phyloP scores from a whole-genome alignment of 1,284 basidiomycete genomes.

The Earliella scabrosa region DNA sequence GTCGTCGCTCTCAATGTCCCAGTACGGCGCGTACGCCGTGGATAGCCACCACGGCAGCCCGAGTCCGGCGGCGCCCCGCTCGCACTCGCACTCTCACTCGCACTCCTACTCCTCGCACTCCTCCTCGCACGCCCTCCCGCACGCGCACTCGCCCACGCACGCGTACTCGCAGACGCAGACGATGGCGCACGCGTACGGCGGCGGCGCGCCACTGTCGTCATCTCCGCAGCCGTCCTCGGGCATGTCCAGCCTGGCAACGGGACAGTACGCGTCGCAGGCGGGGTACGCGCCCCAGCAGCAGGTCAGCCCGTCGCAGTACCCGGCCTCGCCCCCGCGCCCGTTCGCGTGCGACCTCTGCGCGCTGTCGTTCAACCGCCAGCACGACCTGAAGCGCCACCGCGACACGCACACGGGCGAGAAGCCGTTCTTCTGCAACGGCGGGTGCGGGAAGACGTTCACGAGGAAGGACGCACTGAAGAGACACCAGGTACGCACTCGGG shows the following conservation, averaged over 20 bases:
- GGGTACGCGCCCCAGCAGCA: slow-evolving; percentile 38
- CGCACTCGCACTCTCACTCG: slow-evolving; percentile 12
- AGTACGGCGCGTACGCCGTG: slow-evolving; percentile 28
- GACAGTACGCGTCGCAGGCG: slow-evolving; percentile 30
- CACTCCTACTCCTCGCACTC: slow-evolving; percentile 16
- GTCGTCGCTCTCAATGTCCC: slow-evolving; percentile 28
- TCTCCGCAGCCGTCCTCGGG: slow-evolving; percentile 27
- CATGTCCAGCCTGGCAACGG: slow-evolving; percentile 30
- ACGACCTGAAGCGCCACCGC: slow-evolving; percentile 79
- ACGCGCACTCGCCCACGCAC: slow-evolving; percentile 28
- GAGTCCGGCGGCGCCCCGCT: slow-evolving; percentile 10
- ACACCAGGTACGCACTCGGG: slow-evolving; percentile 59
- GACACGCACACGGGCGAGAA: slow-evolving; percentile 84
- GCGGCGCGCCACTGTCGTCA: slow-evolving; percentile 28
- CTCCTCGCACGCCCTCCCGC: slow-evolving; percentile 20
- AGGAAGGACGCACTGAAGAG: slow-evolving; percentile 82
- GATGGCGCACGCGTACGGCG: slow-evolving; percentile 26
- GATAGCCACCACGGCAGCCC: slow-evolving; percentile 27
- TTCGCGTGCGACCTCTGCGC: slow-evolving; percentile 80
- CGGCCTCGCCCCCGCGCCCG: slow-evolving; percentile 68
- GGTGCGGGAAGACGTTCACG: slow-evolving; percentile 83
- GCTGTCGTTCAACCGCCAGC: slow-evolving; percentile 82
- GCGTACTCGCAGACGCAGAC: slow-evolving; percentile 33
- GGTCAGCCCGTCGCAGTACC: slow-evolving; percentile 51
- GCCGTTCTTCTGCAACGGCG: slow-evolving; percentile 78